Evolutionary conservation across 163 green algal species (phyloP), one percentile per base, ranked within the genome.

Genomic region (Chlamydomonas reinhardtii): DNA sequence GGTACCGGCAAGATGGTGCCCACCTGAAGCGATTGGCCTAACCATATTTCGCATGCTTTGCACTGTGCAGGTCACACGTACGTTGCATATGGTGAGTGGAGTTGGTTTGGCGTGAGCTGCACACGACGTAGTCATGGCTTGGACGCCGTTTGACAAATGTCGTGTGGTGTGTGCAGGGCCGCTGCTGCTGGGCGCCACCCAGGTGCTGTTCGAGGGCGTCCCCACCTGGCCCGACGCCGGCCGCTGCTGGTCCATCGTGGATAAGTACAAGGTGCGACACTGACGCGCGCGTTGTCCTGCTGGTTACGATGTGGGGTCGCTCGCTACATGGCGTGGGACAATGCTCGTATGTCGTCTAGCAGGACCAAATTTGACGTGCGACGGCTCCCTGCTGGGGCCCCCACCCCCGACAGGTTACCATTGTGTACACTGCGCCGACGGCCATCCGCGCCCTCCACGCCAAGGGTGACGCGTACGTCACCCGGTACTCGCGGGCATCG

Each of bases 351-450:
- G n/a, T n/a, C n/a, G n/a, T n/a, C n/a, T n/a, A n/a, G n/a, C n/a
- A n/a, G n/a, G n/a, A n/a, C n/a, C n/a, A n/a, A n/a, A n/a, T n/a
- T n/a, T n/a, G n/a, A n/a, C n/a, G n/a, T n/a, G n/a, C n/a, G n/a
- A n/a, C n/a, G n/a, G n/a, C n/a, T n/a, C n/a, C 9, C 48, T 1
- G 14, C 48, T 56, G 48, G 5, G 5, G 48, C 48, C 48, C n/a
- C n/a, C n/a, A n/a, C n/a, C n/a, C n/a, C n/a, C n/a, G n/a, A n/a
- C 48, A 56, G 48, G 48, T 99, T 68, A 91, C 78, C 3, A 83
- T 91, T 81, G 98, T 99, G 85, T 99, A 99, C 96, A 99, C 98
- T 20, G 97, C 97, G 17, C 98, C 98, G 76, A 99, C 98, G 22
- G 94, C 96, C 75, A 99, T 99, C 79, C 94, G 97, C 74, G 90